A percentile compares a stretch with the other conserved stretches of the same genome.
Conservation (phyloP, 306 rosid species). For the Malus asiatica region DNA sequence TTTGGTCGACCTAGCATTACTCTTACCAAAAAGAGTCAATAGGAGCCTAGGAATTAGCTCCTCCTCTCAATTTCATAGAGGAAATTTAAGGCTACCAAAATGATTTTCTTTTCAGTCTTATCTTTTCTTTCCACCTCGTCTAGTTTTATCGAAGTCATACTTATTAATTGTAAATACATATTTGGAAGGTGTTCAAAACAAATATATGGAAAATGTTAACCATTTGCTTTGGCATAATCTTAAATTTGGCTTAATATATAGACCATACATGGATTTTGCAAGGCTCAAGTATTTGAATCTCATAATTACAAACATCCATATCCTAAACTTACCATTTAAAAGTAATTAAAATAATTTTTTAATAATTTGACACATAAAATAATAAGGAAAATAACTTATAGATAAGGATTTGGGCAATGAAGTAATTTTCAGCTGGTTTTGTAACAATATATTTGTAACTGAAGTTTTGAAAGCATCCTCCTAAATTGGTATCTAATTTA, state of each 20-base stretch:
- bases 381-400: not conserved
- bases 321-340: not conserved
- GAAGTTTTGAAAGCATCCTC: constrained; percentile 2
- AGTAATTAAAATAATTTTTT: not conserved
- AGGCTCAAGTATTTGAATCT: not conserved
- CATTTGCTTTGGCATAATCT: not conserved
- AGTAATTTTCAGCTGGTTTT: not conserved
- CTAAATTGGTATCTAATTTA: constrained; percentile 21
- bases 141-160: not conserved
- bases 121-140: not conserved
- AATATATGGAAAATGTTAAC: not conserved
- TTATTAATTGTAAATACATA: not conserved
- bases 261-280: not conserved
- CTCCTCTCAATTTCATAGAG: not conserved
- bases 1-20: too few relatives aligned
- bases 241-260: not conserved
- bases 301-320: not conserved
- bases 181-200: too few relatives aligned
- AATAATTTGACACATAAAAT: not conserved
- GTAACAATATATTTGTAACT: constrained; percentile 19
- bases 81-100: not conserved
- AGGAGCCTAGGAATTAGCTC: not conserved
- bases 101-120: not conserved
- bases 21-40: too few relatives aligned
- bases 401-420: constrained; percentile 7